Conservation (phyloP, 495 filamentous ascomycete species). For the Penicillium salamii region DNA sequence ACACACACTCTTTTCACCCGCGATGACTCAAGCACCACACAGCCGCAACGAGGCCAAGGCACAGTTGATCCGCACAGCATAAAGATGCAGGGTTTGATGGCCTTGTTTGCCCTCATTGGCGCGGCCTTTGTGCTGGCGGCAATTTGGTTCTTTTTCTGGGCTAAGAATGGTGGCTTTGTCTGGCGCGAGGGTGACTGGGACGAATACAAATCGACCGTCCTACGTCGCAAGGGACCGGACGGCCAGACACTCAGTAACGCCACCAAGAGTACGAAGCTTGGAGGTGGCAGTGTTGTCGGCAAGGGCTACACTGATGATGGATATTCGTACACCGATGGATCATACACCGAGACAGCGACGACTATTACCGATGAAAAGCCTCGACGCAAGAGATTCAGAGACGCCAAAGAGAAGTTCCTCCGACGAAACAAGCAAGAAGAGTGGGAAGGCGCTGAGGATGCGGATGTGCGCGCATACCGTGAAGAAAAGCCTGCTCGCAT, state of each 20-base stretch:
- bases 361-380: conserved; percentile 42
- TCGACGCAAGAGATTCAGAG: conserved; percentile 33
- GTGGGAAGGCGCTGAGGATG: conserved; percentile 61
- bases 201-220: conserved; percentile 94
- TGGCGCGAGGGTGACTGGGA: conserved; percentile 89
- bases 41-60: conserved; percentile 46
- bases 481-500: conserved; percentile 80
- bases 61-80: conserved; percentile 62
- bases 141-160: conserved; percentile 99
- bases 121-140: conserved; percentile 68
- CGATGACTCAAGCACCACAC: conserved; percentile 17
- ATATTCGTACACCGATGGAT: conserved; percentile 48
- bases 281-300: conserved; percentile 72
- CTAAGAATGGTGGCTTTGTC: conserved; percentile 89
- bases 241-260: conserved; percentile 77
- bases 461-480: conserved; percentile 76
- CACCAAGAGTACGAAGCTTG: conserved; percentile 75
- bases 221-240: conserved; percentile 88
- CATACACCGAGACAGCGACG: conserved; percentile 38
- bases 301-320: conserved; percentile 57
- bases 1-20: conserved; percentile 22
- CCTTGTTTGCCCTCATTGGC: conserved; percentile 81
- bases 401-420: conserved; percentile 39
- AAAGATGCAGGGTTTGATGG: conserved; percentile 81
- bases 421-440: conserved; percentile 40